A percentile compares a stretch with the other conserved stretches of the same genome.
phyloP scores from a whole-genome alignment of 352 stramenopile species.

The Vaucheria bursata region DNA sequence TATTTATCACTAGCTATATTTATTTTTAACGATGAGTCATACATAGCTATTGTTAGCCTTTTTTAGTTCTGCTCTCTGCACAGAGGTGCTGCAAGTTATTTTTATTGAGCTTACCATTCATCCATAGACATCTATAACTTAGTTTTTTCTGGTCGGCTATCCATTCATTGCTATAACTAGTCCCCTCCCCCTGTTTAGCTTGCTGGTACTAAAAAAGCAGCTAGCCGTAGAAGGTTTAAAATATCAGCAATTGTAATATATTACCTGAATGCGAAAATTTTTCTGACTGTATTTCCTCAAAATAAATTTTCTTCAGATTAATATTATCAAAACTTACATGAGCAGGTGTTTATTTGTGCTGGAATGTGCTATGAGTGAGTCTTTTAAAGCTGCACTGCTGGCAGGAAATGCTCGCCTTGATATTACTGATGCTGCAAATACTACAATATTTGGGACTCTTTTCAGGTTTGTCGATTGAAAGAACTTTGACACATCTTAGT shows the following conservation, averaged over 20 bases:
- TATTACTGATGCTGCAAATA: conserved; percentile 20
- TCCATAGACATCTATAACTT: too few relatives aligned
- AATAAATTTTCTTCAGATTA: background rate
- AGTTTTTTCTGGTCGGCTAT: too few relatives aligned
- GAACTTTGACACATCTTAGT: background rate
- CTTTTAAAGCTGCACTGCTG: conserved; percentile 15
- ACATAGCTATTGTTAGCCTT: too few relatives aligned
- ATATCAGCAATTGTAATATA: too few relatives aligned
- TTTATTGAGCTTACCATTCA: too few relatives aligned
- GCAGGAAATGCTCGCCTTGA: conserved; percentile 23
- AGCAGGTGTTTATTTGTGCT: conserved; percentile 30
- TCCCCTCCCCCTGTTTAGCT: background rate
- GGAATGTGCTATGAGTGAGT: conserved; percentile 31
- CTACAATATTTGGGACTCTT: conserved; percentile 37
- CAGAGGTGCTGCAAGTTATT: too few relatives aligned
- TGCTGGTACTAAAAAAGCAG: background rate
- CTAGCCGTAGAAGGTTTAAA: too few relatives aligned
- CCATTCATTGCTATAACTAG: background rate
- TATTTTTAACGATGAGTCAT: too few relatives aligned
- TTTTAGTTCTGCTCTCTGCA: too few relatives aligned
- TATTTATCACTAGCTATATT: too few relatives aligned
- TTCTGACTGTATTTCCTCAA: background rate
- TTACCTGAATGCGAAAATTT: too few relatives aligned
- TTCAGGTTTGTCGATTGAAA: conserved; percentile 33
- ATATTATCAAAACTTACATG: background rate